Conservation (phyloP, 2,329 filamentous ascomycete genomes). For the Colletotrichum eleusines region DNA sequence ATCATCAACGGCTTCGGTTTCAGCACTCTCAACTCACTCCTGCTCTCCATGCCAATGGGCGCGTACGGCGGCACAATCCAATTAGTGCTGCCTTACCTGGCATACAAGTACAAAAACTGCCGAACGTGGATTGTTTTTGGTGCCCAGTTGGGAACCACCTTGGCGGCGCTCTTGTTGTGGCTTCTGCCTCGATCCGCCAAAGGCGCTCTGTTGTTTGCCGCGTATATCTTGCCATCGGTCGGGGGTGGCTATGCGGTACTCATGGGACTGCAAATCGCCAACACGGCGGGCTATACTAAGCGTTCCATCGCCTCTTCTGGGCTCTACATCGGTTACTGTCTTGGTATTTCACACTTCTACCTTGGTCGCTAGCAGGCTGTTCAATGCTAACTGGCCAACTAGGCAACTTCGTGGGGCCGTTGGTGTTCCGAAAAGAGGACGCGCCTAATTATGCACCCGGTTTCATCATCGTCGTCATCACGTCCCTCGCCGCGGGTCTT, state of each 20-base stretch:
- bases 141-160: slow-evolving; percentile 56
- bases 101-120: slow-evolving; percentile 52
- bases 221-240: slow-evolving; percentile 60
- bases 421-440: slow-evolving; percentile 56
- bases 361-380: background rate
- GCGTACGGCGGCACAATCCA: slow-evolving; percentile 43
- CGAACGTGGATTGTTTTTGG: slow-evolving; percentile 55
- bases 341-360: slow-evolving; percentile 49
- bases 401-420: slow-evolving; percentile 4
- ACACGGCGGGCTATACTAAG: slow-evolving; percentile 66
- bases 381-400: background rate
- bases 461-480: slow-evolving; percentile 55
- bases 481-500: slow-evolving; percentile 47
- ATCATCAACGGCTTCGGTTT: slow-evolving; percentile 61
- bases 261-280: slow-evolving; percentile 62
- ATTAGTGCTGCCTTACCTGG: slow-evolving; percentile 54
- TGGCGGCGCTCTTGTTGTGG: slow-evolving; percentile 58
- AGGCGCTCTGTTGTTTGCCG: slow-evolving; percentile 61
- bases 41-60: slow-evolving; percentile 57
- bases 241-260: slow-evolving; percentile 62
- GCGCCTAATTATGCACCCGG: slow-evolving; percentile 45
- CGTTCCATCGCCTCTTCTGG: slow-evolving; percentile 61
- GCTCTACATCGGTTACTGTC: slow-evolving; percentile 64
- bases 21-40: slow-evolving; percentile 56
- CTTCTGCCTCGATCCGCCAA: slow-evolving; percentile 54